These are phyloP conservation scores for Krasilnikovozyma curviuscula DNA, from an alignment of 768 basidiomycete species.

Conservation along the genomic window DNA sequence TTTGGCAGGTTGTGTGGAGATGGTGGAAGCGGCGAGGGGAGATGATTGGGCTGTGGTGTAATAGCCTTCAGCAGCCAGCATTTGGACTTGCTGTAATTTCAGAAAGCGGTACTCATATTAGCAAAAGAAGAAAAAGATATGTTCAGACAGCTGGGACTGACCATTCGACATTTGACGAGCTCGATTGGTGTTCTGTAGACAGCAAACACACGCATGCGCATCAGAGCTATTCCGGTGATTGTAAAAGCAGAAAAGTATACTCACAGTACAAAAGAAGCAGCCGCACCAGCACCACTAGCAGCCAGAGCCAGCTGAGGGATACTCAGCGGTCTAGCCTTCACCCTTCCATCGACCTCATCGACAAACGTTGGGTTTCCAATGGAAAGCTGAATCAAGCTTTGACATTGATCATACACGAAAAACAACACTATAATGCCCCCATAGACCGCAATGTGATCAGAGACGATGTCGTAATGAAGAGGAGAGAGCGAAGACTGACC, in stretches of 20 bases:
- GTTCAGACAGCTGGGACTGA: no score
- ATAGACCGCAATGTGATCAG: no score
- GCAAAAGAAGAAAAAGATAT: no score
- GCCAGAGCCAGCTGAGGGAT: constrained; percentile 50
- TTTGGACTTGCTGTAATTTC: no score
- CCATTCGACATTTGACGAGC: constrained; percentile 92
- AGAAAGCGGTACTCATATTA: no score
- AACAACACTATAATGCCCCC: no score
- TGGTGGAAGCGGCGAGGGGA: neutral
- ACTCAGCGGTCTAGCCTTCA: constrained; percentile 18
- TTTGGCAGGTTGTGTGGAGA: neutral
- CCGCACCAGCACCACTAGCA: constrained; percentile 67
- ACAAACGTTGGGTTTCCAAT: neutral
- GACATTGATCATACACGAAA: no score
- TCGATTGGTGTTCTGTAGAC: constrained; percentile 68
- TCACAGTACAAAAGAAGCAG: constrained; percentile 71
- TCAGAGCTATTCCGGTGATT: neutral
- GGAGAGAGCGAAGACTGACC: no score
- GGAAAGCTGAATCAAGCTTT: no score
- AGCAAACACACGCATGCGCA: neutral
- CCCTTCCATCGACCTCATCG: neutral
- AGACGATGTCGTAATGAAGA: no score
- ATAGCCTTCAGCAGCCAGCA: constrained; percentile 5
- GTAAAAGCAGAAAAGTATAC: constrained; percentile 21
- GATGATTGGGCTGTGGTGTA: neutral